Evolutionary conservation across 2,329 filamentous ascomycete species (phyloP).

Genomic region (Anisogramma anomala): DNA sequence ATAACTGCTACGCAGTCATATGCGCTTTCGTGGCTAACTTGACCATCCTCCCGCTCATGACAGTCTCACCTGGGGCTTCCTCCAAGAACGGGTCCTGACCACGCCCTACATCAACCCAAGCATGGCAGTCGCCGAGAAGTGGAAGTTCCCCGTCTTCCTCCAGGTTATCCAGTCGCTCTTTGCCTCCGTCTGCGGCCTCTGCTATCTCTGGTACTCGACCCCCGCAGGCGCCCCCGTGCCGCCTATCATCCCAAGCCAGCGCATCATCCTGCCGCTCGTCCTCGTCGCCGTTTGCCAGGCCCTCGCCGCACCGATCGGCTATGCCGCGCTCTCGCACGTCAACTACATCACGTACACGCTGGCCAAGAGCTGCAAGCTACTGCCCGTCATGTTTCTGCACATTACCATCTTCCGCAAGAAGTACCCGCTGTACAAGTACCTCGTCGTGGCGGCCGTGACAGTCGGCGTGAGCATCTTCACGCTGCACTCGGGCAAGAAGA

Average conservation of each 20-base stretch:
- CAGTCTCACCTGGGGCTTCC: constrained; percentile 86
- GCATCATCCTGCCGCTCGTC: constrained; percentile 66
- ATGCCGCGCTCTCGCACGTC: constrained; percentile 82
- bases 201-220: constrained; percentile 65
- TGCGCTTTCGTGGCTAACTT: neutral
- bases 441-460: constrained; percentile 83
- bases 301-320: constrained; percentile 89
- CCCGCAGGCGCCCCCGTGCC: constrained; percentile 36
- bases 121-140: constrained; percentile 54
- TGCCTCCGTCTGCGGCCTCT: constrained; percentile 67
- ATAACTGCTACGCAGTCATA: neutral
- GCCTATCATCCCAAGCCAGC: constrained; percentile 63
- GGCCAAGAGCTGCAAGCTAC: constrained; percentile 93
- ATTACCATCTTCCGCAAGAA: constrained; percentile 78
- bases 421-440: constrained; percentile 94
- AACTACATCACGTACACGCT: constrained; percentile 98
- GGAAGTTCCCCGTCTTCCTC: constrained; percentile 88
- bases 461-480: constrained; percentile 91
- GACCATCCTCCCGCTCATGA: neutral
- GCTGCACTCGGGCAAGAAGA: constrained; percentile 54
- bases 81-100: constrained; percentile 95
- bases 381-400: constrained; percentile 97
- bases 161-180: constrained; percentile 93
- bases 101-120: constrained; percentile 61
- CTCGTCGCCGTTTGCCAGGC: constrained; percentile 81